These are phyloP conservation scores for Obba rivulosa DNA, from an alignment of 768 basidiomycete genomes.

Conservation along the genomic window DNA sequence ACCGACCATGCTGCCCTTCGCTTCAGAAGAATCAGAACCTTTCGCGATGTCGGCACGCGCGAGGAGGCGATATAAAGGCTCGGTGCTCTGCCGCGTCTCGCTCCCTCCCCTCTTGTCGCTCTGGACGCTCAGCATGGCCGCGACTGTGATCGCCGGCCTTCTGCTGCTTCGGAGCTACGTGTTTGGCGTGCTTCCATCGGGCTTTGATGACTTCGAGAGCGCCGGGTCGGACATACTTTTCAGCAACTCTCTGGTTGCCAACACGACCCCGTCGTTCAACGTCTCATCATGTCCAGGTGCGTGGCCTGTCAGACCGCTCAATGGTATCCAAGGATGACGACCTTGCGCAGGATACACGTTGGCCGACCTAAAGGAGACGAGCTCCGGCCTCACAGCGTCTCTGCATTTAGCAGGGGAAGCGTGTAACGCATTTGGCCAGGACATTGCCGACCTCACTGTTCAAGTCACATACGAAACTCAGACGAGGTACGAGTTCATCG, in stretches of 20 bases:
- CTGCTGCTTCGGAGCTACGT: neutral
- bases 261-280: slow-evolving; percentile 16
- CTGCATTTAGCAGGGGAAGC: slow-evolving; percentile 48
- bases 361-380: slow-evolving; percentile 34
- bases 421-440: slow-evolving; percentile 63
- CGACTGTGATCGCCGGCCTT: slow-evolving; percentile 7
- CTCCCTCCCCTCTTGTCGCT: no score
- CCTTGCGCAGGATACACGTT: slow-evolving; percentile 49
- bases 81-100: no score
- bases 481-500: slow-evolving; percentile 28
- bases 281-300: slow-evolving; percentile 24
- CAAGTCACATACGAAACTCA: slow-evolving; percentile 58
- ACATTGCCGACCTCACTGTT: slow-evolving; percentile 54
- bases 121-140: slow-evolving; percentile 3
- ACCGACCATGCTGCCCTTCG: no score
- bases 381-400: slow-evolving; percentile 47
- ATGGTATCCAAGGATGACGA: neutral
- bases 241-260: neutral
- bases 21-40: no score
- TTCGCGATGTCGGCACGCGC: no score
- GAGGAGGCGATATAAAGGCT: no score
- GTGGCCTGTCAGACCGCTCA: neutral
- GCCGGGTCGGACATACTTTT: no score
- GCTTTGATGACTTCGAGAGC: no score
- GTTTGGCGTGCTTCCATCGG: no score